Evolutionary conservation across 2,329 filamentous ascomycete species (phyloP), one percentile per base, ranked within the genome.

Genomic region (Ceratocystis lukuohia): DNA sequence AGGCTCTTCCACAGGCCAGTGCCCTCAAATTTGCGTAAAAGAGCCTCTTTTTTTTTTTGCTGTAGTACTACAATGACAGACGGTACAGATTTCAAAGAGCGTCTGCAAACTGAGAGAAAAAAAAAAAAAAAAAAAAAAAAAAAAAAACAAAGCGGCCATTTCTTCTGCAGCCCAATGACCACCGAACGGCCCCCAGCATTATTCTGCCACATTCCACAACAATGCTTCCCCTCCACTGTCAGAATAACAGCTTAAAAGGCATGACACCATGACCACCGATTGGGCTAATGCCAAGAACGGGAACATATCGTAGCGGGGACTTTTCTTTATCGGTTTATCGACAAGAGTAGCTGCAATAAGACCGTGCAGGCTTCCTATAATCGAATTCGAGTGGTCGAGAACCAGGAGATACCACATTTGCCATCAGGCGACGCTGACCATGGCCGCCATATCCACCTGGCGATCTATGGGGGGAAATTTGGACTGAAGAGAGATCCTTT

Each of bases 341-440:
- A 74, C 71, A 12, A 79, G 70, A 8, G 78, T 80, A 81, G 69
- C 74, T 77, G 12, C 71, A 71, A 3, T 41, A 75, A 74, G 1
- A 76, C 76, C 5, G 75, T 75, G n/a, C 78, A 80, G 20, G 85
- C 73, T 71, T 86, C 78, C 86, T 87, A 89, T 1, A 89, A 77
- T 17, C 84, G 80, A 15, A 91, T 84, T 41, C 10, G 80, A 78
- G 61, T 88, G 81, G 71, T 93, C 89, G 0, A 93, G 77, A 41
- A 0, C 86, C 87, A 46, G 88, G 80, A 1, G 88, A 88, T 59
- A 20, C 15, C 4, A 87, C 82, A 25, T 64, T 87, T 80, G 0
- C 88, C 88, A 64, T 83, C 82, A 1, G 80, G 76, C 5, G 84
- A 88, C 17, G 85, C 80, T 4, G 80, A 3, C 75, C 68, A 93